Evolutionary conservation across 495 filamentous ascomycete genomes (phyloP), one percentile per base, ranked within the genome.

Genomic region (Polyplosphaeria fusca): DNA sequence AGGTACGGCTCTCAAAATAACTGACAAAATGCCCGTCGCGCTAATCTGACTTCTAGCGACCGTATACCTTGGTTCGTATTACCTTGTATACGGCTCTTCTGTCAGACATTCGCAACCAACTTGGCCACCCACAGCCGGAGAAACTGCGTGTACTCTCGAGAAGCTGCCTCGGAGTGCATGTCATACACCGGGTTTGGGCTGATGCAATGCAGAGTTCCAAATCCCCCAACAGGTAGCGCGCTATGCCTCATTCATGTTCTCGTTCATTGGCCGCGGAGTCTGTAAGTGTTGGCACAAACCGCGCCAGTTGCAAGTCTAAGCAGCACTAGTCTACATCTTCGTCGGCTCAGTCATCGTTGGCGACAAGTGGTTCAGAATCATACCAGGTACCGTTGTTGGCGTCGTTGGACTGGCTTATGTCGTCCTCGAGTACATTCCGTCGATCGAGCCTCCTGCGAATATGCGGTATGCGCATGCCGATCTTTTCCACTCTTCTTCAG

Each of bases 231-330:
- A 95, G 70, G 78, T 95, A 32, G 86, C 89, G 55, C 83, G 87
- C 70, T 96, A 97, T 79, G 93, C 91, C 16, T 91, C 87, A 22
- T 99, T 99, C 82, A 84, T 97, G 68, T 97, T 96, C 79, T 91
- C 86, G 41, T 97, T 99, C 81, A 70, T 97, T 62, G 93, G 93
- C 48, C 91, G 93, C 64, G 93, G 93, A 70, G 76, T 90, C 70
- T 97, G 91, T 96, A 82, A 74, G 90, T 84, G 23, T 4, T 12
- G 20, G 5, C 30, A n/a, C 9, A 30, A 47, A 27, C 5, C 23
- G 11, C 20, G 30, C 14, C n/a, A 22, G 28, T 46, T 14, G 26
- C 37, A 37, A 37, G 5, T 2, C 66, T 73, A 46, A 68, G 14
- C 39, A 5, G 1, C 3, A 9, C 4, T 54, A 96, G 91, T 99